Evolutionary conservation across 2,329 filamentous ascomycete species (phyloP).

Genomic region (Xylaria multiplex): DNA sequence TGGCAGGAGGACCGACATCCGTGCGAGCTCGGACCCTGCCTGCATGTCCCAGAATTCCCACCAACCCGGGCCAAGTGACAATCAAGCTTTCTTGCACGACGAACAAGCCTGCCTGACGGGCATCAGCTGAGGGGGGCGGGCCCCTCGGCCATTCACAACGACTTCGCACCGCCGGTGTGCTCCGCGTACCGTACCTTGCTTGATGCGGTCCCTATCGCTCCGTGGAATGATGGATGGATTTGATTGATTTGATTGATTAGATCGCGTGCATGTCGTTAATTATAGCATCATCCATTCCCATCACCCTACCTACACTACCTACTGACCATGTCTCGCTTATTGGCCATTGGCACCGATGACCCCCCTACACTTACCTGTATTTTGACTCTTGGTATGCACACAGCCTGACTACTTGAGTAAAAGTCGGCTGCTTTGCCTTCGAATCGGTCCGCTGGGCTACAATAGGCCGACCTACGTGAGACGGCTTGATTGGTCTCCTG

Average conservation of each 20-base stretch:
- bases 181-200: slow-evolving; percentile 17
- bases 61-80: slow-evolving; percentile 20
- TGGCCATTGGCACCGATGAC: neutral
- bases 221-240: neutral
- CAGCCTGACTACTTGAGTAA: too few species aligned
- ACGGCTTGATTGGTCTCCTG: neutral
- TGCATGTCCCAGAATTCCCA: slow-evolving; percentile 16
- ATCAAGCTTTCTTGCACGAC: slow-evolving; percentile 18
- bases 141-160: too few species aligned
- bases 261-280: neutral
- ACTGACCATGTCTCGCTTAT: neutral
- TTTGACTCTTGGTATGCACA: neutral
- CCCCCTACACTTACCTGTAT: neutral
- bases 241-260: too few species aligned
- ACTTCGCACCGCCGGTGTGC: neutral
- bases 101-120: neutral
- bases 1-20: neutral
- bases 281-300: too few species aligned
- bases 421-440: neutral
- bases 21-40: neutral
- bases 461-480: neutral
- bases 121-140: neutral
- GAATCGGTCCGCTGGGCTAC: neutral
- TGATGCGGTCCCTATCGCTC: slow-evolving; percentile 21
- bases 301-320: neutral